Base-by-base conservation (phyloP, 768 basidiomycete species). In the Termitomyces heimii region DNA sequence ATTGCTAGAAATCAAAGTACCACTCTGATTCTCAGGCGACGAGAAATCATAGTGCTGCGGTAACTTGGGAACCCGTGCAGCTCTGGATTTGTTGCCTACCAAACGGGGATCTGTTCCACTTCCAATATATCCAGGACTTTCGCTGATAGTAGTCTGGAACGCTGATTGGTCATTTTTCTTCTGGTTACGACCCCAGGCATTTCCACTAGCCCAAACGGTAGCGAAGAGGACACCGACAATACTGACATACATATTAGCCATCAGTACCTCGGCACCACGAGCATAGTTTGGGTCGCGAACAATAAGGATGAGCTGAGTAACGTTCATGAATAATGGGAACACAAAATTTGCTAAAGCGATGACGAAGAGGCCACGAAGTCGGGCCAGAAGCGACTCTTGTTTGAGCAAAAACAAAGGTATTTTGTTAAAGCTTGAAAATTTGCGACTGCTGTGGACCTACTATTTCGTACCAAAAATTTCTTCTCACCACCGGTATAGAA, bases 321-420 rank as follows among this genome's bases (percentile, higher is more conserved):
- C 60, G 59, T 66, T 68, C 61, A 75, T 65, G 29, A 74, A 53
- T 28, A 68, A 66, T 14, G 75, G 75, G 60, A 76, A 70, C 39
- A 76, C 66, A 60, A 75, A 76, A 58, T 74, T 75, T 2, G 71
- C 65, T 13, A 67, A 47, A 0, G 73, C 68, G 53, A 77, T 71
- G 43, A 67, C 65, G 62, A 76, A 75, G 14, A 76, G 60, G 20
- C 62, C 66, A 18, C 64, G 67, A 20, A 75, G 32, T 22, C 67
- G 67, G 2, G 62, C 53, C 20, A 66, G 55, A 20, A 67, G 47
- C 44, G 53, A 61, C 40, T 62, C 64, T 67, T 7, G 50, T n/a
- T n/a, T n/a, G n/a, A n/a, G n/a, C n/a, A n/a, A n/a, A n/a, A n/a
- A n/a, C n/a, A n/a, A n/a, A n/a, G n/a, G n/a, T n/a, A n/a, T n/a